phyloP scores from a whole-genome alignment of 1,284 basidiomycete genomes.

The Quambalaria eucalypti region DNA sequence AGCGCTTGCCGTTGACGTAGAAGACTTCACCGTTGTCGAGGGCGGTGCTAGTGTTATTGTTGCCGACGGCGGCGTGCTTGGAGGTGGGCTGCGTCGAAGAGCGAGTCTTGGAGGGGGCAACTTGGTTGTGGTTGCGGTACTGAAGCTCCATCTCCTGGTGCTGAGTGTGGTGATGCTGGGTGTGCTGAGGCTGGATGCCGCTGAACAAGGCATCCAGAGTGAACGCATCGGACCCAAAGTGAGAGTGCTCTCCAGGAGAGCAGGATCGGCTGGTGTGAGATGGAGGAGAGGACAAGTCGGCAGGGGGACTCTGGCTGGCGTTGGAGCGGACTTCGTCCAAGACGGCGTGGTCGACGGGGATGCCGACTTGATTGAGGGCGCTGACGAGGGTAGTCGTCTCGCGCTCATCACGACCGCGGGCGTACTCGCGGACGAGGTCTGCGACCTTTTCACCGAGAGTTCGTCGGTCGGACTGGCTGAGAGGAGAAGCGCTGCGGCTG shows the following conservation, averaged over 20 bases:
- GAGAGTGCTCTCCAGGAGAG: no score
- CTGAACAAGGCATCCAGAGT: no score
- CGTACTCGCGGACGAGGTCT: constrained; percentile 6
- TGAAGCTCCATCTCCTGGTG: background rate
- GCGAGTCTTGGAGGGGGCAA: constrained; percentile 4
- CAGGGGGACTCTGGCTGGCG: no score
- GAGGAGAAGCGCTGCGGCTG: background rate
- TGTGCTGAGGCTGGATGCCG: no score
- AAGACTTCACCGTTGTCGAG: background rate
- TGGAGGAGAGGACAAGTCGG: background rate
- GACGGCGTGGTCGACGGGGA: constrained; percentile 3
- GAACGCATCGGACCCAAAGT: no score
- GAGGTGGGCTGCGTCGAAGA: constrained; percentile 1
- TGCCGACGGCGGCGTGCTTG: background rate
- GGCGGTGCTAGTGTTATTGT: background rate
- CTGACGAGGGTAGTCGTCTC: constrained; percentile 4
- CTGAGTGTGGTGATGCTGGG: background rate
- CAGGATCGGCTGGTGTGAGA: background rate
- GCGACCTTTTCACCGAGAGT: background rate
- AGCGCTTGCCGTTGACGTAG: constrained; percentile 14
- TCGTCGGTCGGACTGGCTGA: background rate
- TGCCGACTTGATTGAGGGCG: constrained; percentile 5
- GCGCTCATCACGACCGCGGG: background rate
- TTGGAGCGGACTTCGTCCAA: background rate
- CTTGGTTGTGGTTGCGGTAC: background rate